Evolutionary conservation across 306 rosid genomes (phyloP).

Genomic region (Acacia acuminata): DNA sequence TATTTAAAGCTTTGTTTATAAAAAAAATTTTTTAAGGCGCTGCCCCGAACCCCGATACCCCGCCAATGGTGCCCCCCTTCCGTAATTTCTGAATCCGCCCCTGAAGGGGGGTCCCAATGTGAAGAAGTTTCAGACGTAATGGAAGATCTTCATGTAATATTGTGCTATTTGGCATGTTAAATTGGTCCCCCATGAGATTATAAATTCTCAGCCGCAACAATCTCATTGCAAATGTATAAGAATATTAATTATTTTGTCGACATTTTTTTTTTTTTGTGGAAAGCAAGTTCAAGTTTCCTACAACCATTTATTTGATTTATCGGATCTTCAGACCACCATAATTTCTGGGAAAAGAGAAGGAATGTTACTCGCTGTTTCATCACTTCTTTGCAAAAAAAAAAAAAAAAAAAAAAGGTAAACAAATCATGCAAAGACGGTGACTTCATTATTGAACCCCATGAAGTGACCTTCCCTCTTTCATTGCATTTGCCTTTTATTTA

Average conservation of each 20-base stretch:
- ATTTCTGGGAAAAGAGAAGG: neutral
- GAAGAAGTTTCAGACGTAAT: too few relatives aligned
- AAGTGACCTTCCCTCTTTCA: neutral
- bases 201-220: neutral
- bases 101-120: neutral
- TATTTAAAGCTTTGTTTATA: too few relatives aligned
- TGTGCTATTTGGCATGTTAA: neutral
- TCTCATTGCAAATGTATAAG: neutral
- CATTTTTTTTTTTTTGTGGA: neutral
- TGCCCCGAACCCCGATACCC: too few relatives aligned
- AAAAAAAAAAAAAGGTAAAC: neutral
- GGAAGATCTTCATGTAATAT: neutral
- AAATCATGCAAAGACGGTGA: neutral
- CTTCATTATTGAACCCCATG: neutral
- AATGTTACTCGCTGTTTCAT: neutral
- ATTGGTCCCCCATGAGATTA: neutral
- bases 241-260: neutral
- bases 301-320: neutral
- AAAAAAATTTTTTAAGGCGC: too few relatives aligned
- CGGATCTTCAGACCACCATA: neutral
- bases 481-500: neutral
- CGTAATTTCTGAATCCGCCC: too few relatives aligned
- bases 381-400: neutral
- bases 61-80: too few relatives aligned
- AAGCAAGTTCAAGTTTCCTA: neutral